Conservation (phyloP, 2,329 filamentous ascomycete species). For the Claviceps quebecensis region DNA sequence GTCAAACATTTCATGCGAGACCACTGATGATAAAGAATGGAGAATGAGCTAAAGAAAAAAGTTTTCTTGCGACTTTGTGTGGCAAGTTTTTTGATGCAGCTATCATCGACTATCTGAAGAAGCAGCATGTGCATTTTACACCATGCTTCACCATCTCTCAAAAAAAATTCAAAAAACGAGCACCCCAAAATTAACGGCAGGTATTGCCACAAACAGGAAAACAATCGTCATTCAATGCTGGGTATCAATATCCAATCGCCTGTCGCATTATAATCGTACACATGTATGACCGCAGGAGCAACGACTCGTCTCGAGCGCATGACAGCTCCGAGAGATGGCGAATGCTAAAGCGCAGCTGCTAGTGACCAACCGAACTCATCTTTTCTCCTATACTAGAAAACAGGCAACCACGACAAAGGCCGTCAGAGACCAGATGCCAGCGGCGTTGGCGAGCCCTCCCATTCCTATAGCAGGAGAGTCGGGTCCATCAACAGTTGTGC, state of each 20-base stretch:
- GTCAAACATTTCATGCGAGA: too few species aligned
- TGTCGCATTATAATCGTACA: neutral
- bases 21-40: neutral
- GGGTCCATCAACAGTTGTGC: constrained; percentile 34
- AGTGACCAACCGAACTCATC: neutral
- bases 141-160: too few species aligned
- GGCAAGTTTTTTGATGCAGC: neutral
- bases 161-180: too few species aligned
- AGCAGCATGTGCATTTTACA: too few species aligned
- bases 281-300: neutral
- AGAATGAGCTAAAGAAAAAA: neutral
- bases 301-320: too few species aligned
- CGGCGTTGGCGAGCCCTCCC: constrained; percentile 19
- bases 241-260: neutral
- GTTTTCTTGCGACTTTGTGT: too few species aligned
- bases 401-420: constrained; percentile 30
- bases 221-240: neutral
- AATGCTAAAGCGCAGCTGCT: neutral
- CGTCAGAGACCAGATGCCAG: constrained; percentile 37
- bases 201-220: neutral
- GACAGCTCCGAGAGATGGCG: neutral
- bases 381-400: constrained; percentile 23
- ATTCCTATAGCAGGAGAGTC: constrained; percentile 21
- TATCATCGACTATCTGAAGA: neutral
- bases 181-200: neutral